These are phyloP conservation scores for Tricholoma bakamatsutake DNA, from an alignment of 768 basidiomycete species.

Conservation along the genomic window DNA sequence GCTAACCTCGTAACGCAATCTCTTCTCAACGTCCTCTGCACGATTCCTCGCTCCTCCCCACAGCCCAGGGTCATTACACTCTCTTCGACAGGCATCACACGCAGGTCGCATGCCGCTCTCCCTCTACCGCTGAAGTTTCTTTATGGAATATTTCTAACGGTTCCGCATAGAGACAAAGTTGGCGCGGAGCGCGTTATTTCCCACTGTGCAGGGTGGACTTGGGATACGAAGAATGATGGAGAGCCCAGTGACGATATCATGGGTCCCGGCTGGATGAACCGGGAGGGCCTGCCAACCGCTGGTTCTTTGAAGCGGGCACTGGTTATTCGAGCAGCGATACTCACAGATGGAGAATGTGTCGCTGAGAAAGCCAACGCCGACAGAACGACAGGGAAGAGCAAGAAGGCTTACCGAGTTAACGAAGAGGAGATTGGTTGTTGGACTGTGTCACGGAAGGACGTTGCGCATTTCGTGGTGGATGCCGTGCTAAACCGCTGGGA, in stretches of 20 bases:
- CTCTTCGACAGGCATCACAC: conserved; percentile 47
- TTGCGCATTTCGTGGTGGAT: conserved; percentile 58
- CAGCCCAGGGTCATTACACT: conserved; percentile 47
- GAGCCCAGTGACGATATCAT: conserved; percentile 39
- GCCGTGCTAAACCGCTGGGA: conserved; percentile 40
- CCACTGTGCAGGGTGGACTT: conserved; percentile 44
- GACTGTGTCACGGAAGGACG: conserved; percentile 54
- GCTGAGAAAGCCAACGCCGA: conserved; percentile 23
- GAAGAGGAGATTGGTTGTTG: conserved; percentile 38
- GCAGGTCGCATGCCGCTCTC: conserved; percentile 33
- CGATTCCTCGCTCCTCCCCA: conserved; percentile 36
- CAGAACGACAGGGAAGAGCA: conserved; percentile 16
- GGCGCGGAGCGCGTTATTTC: conserved; percentile 46
- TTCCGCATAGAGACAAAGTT: conserved; percentile 55
- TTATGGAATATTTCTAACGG: conserved; percentile 36
- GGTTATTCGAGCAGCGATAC: conserved; percentile 50
- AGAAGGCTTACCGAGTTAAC: conserved; percentile 35
- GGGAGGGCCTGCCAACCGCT: conserved; percentile 32
- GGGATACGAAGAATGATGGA: conserved; percentile 31
- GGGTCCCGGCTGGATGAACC: conserved; percentile 34
- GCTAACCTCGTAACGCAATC: conserved; percentile 52
- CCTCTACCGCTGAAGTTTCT: conserved; percentile 44
- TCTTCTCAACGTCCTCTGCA: conserved; percentile 49
- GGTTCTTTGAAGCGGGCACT: conserved; percentile 42
- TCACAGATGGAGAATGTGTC: conserved; percentile 50